Percentiles rank a stretch among this genome's conserved stretches.
These are phyloP conservation scores for Penicillium riverlandense DNA, from an alignment of 495 filamentous ascomycete species.

Conservation along the genomic window DNA sequence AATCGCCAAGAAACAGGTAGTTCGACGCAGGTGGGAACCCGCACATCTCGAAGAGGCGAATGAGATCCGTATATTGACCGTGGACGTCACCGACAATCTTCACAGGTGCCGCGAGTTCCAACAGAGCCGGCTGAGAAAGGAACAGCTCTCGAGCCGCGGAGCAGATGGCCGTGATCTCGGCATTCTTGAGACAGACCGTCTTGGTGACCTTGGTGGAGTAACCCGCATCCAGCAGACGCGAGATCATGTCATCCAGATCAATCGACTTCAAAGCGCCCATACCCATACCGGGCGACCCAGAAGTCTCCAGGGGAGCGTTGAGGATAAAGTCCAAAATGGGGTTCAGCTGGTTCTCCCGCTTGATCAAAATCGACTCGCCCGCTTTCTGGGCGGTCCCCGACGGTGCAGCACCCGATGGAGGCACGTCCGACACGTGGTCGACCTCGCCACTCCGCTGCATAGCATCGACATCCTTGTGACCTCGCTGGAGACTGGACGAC, in stretches of 20 bases:
- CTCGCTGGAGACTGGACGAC: conserved; percentile 66
- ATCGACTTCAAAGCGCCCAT: conserved; percentile 76
- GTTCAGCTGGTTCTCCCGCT: conserved; percentile 64
- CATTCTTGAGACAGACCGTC: conserved; percentile 93
- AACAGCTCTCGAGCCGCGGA: conserved; percentile 80
- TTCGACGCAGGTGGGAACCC: conserved; percentile 92
- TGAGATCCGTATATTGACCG: conserved; percentile 95
- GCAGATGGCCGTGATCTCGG: conserved; percentile 92
- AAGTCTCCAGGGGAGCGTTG: conserved; percentile 32
- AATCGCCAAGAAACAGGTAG: conserved; percentile 94
- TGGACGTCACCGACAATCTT: conserved; percentile 99
- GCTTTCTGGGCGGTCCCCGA: conserved; percentile 45
- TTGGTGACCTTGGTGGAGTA: conserved; percentile 98
- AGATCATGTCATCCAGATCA: conserved; percentile 96
- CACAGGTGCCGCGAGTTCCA: conserved; percentile 92
- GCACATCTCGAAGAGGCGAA: conserved; percentile 99
- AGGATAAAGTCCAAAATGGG: conserved; percentile 48
- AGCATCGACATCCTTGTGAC: conserved; percentile 69
- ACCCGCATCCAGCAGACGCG: conserved; percentile 84
- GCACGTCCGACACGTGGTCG: conserved; percentile 90
- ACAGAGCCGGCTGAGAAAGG: conserved; percentile 80
- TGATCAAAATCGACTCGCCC: conserved; percentile 60
- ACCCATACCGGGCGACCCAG: conserved; percentile 38
- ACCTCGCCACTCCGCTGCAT: conserved; percentile 87
- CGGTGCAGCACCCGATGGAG: conserved; percentile 55